Conservation (phyloP, 768 basidiomycete genomes). For the Galerina marginata region DNA sequence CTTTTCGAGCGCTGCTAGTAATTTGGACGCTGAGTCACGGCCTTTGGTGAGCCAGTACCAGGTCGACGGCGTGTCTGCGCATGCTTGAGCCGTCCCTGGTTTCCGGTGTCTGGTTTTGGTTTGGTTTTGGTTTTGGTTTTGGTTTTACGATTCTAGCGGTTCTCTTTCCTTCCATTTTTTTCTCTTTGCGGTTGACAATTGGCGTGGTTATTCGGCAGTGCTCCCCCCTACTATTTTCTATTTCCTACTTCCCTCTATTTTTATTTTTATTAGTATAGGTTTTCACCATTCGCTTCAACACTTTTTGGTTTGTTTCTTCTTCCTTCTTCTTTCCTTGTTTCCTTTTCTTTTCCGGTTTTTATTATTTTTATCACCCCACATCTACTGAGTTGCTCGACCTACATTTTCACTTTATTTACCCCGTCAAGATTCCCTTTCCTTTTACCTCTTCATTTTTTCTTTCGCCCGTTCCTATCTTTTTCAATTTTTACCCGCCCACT, state of each 20-base stretch:
- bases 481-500: too few species aligned
- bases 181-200: too few species aligned
- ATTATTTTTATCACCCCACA: constrained; percentile 3
- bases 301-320: background rate
- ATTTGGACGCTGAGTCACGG: constrained; percentile 14
- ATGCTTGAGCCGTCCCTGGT: too few species aligned
- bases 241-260: background rate
- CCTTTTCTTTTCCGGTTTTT: background rate
- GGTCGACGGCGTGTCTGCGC: background rate
- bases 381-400: constrained; percentile 3
- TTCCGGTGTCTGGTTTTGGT: background rate
- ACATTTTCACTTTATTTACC: constrained; percentile 4
- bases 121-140: too few species aligned
- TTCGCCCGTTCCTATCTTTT: background rate
- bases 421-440: background rate
- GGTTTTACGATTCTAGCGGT: background rate
- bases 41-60: constrained; percentile 18
- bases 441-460: background rate
- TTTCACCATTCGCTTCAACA: constrained; percentile 1
- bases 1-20: background rate
- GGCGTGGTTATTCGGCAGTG: background rate
- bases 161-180: background rate
- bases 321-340: background rate
- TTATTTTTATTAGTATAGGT: constrained; percentile 1
- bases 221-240: background rate